These are phyloP conservation scores for Sphaceloma murrayae DNA, from an alignment of 2,329 filamentous ascomycete genomes.

Conservation along the genomic window DNA sequence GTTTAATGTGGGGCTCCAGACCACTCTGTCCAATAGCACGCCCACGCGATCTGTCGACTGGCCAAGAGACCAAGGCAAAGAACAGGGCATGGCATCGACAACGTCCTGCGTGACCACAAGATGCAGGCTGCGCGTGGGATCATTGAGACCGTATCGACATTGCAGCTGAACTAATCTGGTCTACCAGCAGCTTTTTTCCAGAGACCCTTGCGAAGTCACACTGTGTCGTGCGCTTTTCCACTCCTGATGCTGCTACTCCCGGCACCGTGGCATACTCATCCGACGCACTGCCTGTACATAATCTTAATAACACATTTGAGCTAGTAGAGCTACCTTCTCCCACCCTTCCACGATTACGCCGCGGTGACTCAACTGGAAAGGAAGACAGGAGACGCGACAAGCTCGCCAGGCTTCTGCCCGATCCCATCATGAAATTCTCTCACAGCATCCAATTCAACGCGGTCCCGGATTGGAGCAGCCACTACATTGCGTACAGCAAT, in stretches of 20 bases:
- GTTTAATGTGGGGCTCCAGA: neutral
- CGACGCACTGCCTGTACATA: constrained; percentile 14
- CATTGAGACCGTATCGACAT: neutral
- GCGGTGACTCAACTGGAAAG: no score
- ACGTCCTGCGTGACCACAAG: constrained; percentile 2
- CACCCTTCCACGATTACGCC: constrained; percentile 18
- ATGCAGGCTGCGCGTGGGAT: constrained; percentile 10
- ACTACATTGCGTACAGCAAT: constrained; percentile 98
- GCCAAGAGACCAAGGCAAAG: constrained; percentile 13
- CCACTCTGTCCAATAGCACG: constrained; percentile 10
- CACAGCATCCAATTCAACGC: constrained; percentile 99
- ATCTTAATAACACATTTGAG: constrained; percentile 20
- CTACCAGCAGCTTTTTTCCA: neutral
- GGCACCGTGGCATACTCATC: constrained; percentile 11
- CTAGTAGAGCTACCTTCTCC: constrained; percentile 24
- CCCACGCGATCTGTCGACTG: constrained; percentile 13
- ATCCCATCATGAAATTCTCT: constrained; percentile 97
- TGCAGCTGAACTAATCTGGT: constrained; percentile 1
- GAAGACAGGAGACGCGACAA: constrained; percentile 41
- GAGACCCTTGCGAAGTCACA: neutral
- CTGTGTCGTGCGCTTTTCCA: neutral
- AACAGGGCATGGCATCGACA: neutral
- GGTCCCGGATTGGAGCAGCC: constrained; percentile 97
- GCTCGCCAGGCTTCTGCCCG: constrained; percentile 59
- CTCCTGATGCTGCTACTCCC: constrained; percentile 3